Conservation (phyloP, 1,284 basidiomycete species). For the Coniophora puteana region DNA sequence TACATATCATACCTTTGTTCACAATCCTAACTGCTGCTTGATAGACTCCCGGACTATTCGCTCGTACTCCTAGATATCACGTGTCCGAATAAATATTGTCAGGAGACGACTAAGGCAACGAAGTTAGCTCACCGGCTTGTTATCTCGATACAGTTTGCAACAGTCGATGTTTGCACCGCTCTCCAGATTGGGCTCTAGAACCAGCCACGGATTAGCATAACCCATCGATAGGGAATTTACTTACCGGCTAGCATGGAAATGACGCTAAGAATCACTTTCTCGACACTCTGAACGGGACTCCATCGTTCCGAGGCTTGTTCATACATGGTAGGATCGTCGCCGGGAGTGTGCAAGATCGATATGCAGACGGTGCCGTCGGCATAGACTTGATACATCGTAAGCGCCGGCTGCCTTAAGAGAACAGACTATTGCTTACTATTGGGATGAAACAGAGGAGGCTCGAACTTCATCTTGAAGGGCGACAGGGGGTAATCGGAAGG, state of each 20-base stretch:
- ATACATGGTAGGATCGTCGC: slow-evolving; percentile 89
- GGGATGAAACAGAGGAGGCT: slow-evolving; percentile 95
- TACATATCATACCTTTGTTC: slow-evolving; percentile 15
- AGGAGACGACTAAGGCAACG: neutral
- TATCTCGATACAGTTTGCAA: slow-evolving; percentile 92
- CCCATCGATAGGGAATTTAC: slow-evolving; percentile 22
- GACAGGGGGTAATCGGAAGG: slow-evolving; percentile 92
- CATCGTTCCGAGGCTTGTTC: slow-evolving; percentile 96
- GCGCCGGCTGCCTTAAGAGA: slow-evolving; percentile 3
- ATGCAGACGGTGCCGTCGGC: slow-evolving; percentile 97
- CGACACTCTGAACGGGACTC: slow-evolving; percentile 96
- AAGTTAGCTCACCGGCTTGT: slow-evolving; percentile 48
- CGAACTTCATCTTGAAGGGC: slow-evolving; percentile 98
- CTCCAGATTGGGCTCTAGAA: slow-evolving; percentile 94
- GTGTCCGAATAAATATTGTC: slow-evolving; percentile 5
- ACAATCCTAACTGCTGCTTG: slow-evolving; percentile 69
- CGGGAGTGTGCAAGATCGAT: slow-evolving; percentile 96
- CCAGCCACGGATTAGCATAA: slow-evolving; percentile 10
- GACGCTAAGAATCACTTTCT: slow-evolving; percentile 94
- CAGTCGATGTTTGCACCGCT: slow-evolving; percentile 98
- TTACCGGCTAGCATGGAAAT: slow-evolving; percentile 97
- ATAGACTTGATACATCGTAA: slow-evolving; percentile 58
- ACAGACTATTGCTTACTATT: slow-evolving; percentile 68
- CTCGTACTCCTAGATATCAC: slow-evolving; percentile 59
- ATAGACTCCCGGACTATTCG: slow-evolving; percentile 67